These are phyloP conservation scores for Phytophthora melonis DNA, from an alignment of 352 stramenopile genomes.

Conservation along the genomic window DNA sequence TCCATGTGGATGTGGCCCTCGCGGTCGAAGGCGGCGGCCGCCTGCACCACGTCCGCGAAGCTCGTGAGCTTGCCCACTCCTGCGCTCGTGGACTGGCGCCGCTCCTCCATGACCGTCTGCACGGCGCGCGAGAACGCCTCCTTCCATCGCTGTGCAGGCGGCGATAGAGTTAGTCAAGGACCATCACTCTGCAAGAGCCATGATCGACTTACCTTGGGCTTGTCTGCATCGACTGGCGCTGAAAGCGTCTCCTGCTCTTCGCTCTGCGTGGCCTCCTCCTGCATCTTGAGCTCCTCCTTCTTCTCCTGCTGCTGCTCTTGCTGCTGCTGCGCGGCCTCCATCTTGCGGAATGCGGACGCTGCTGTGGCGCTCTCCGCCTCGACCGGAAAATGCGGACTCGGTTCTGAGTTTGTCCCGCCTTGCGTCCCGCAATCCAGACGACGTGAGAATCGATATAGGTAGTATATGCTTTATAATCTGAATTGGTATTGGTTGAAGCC, in stretches of 20 bases:
- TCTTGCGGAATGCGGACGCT: background rate
- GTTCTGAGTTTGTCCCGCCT: background rate
- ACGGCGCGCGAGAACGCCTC: constrained; percentile 28
- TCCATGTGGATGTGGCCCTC: constrained; percentile 62
- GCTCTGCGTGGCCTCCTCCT: constrained; percentile 6
- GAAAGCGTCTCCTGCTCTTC: background rate
- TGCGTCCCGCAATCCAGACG: background rate
- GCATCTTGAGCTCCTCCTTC: background rate
- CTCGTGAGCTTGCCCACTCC: constrained; percentile 26
- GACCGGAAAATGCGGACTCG: background rate
- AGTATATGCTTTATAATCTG: no score
- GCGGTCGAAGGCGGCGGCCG: constrained; percentile 54
- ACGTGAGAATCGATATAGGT: background rate
- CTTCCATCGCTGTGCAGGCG: constrained; percentile 42
- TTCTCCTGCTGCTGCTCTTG: constrained; percentile 5
- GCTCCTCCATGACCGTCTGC: constrained; percentile 36
- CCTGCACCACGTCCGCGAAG: constrained; percentile 56
- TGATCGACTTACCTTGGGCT: constrained; percentile 25
- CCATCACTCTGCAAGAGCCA: constrained; percentile 28
- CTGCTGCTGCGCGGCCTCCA: constrained; percentile 14
- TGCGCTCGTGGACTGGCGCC: constrained; percentile 8
- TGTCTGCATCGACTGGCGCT: constrained; percentile 1
- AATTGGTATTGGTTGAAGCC: no score
- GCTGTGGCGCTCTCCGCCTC: background rate
- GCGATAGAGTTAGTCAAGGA: background rate